Evolutionary conservation across 768 basidiomycete genomes (phyloP).

Genomic region (Fistulinella prunicolor): DNA sequence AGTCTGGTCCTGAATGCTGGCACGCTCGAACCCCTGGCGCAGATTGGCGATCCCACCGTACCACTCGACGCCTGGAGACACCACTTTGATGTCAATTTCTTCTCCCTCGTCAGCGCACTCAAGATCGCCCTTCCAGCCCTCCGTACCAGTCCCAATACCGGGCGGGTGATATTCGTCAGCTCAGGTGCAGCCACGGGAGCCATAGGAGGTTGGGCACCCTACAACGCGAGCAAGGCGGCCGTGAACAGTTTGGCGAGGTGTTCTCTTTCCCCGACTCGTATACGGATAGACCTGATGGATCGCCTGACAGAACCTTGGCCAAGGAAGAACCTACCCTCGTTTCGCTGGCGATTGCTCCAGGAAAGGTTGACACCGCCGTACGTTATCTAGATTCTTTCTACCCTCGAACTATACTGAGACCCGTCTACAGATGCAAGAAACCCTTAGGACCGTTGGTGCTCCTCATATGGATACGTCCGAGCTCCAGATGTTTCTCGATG

Average conservation of each 20-base stretch:
- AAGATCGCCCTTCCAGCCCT: slow-evolving; percentile 67
- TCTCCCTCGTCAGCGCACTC: slow-evolving; percentile 73
- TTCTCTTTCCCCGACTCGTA: slow-evolving; percentile 10
- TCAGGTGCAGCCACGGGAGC: slow-evolving; percentile 79
- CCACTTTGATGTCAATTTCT: slow-evolving; percentile 86
- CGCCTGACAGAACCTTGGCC: slow-evolving; percentile 63
- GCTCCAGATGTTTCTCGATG: slow-evolving; percentile 54
- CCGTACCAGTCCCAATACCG: slow-evolving; percentile 54
- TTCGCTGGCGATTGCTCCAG: slow-evolving; percentile 79
- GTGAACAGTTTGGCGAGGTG: slow-evolving; percentile 84
- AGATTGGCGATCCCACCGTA: slow-evolving; percentile 48
- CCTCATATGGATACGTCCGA: slow-evolving; percentile 53
- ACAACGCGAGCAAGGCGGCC: slow-evolving; percentile 84
- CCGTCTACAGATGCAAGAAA: slow-evolving; percentile 63
- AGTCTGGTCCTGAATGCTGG: slow-evolving; percentile 86
- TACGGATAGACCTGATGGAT: slow-evolving; percentile 11
- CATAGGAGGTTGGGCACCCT: slow-evolving; percentile 72
- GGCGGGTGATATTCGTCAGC: slow-evolving; percentile 77
- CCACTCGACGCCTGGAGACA: slow-evolving; percentile 60
- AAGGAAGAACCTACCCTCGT: slow-evolving; percentile 77
- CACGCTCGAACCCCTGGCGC: slow-evolving; percentile 64
- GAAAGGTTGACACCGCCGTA: slow-evolving; percentile 82
- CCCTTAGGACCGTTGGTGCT: slow-evolving; percentile 49
- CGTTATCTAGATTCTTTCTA: slow-evolving; percentile 22
- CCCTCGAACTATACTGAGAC: neutral